Conservation (phyloP, 176 grass and related monocot species). For the Carex myosuroides region DNA sequence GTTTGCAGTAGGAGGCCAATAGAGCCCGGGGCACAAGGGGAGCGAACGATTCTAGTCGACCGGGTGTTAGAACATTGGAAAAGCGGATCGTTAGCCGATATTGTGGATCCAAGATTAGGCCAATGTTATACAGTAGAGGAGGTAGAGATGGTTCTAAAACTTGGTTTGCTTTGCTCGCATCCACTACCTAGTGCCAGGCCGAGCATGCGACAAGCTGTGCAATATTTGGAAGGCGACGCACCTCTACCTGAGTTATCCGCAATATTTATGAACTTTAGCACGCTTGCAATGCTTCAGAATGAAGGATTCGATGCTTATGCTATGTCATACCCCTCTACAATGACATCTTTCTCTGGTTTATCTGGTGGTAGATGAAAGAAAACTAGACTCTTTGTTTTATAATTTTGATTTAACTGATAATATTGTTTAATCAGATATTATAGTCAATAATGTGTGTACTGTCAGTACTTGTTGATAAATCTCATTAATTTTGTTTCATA, state of each 20-base stretch:
- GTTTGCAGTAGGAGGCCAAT: conserved; percentile 37
- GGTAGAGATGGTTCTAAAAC: conserved; percentile 22
- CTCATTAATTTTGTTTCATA: too few relatives aligned
- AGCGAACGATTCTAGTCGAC: conserved; percentile 16
- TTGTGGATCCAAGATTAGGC: conserved; percentile 25
- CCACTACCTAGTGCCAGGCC: conserved; percentile 29
- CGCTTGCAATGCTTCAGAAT: background rate
- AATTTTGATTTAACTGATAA: too few relatives aligned
- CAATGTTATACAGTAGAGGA: conserved; percentile 21
- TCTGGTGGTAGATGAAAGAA: too few relatives aligned
- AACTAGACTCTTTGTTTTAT: too few relatives aligned
- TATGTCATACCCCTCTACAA: too few relatives aligned
- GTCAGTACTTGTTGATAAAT: too few relatives aligned
- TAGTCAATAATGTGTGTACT: too few relatives aligned
- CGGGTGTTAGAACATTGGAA: conserved; percentile 36
- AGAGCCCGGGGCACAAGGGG: background rate
- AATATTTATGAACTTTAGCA: background rate
- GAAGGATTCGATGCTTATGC: background rate
- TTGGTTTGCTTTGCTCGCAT: conserved; percentile 45
- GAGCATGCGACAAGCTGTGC: conserved; percentile 32
- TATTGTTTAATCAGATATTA: too few relatives aligned
- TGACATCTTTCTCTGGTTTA: too few relatives aligned
- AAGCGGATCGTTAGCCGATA: conserved; percentile 1
- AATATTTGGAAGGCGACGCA: conserved; percentile 26
- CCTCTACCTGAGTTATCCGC: conserved; percentile 26